Evolutionary conservation across 306 rosid genomes (phyloP), one percentile per base, ranked within the genome.

Genomic region (Quercus parvula): DNA sequence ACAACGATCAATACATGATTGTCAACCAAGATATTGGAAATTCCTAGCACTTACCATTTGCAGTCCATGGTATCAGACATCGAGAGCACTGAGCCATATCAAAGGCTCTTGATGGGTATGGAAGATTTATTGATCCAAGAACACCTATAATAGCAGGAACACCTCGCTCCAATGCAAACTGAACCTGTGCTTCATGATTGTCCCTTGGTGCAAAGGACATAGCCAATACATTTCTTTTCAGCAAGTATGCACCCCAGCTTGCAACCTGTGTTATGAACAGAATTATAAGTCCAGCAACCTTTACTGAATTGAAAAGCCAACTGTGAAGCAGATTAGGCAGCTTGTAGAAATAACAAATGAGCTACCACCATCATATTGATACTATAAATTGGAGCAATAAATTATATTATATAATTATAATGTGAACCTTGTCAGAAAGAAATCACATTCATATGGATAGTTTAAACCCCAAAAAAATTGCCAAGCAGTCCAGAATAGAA

Each of bases 31-130:
- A 71, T 68, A 68, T 81, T 67, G 11, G 28, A 74, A 6, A 13
- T 75, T 63, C 61, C 66, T 54, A 71, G 78, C 77, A 87, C 97
- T 87, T 80, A 91, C 99, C 97, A 84, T 96, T 84, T 69, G 83
- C 69, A 78, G 98, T 69, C 99, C 99, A 93, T 10, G 97, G 99
- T 68, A 96, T 96, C 55, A 96, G 85, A 80, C 99, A 96, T 41
- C 99, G 90, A 63, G 99, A 96, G 84, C 99, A 96, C 80, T 96
- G 99, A 74, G 98, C 92, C 98, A 96, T 96, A 83, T 96, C 99
- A 22, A 96, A 96, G 68, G 99, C 88, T 82, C 97, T 90, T 56
- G 99, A 88, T 30, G 97, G 99, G 85, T 82, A 96, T 59, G 98
- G 99, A 66, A 96, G 99, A 78, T 38, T 87, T 68, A 96, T 89